A percentile compares a stretch with the other conserved stretches of the same genome.
Conservation (phyloP, 2,329 filamentous ascomycete species). For the Monilinia polystroma region DNA sequence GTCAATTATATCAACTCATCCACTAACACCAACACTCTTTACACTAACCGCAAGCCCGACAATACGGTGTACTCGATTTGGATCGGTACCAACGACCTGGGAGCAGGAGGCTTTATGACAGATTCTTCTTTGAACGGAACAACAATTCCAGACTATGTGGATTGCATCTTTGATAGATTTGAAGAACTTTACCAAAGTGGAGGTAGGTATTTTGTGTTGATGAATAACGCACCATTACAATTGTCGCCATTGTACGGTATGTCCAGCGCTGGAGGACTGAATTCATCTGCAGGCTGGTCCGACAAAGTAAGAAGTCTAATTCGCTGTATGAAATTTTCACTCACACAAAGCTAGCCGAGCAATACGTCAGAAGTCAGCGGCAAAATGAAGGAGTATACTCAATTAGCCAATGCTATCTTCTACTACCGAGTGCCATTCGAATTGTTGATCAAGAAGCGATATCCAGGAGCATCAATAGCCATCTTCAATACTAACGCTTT, state of each 20-base stretch:
- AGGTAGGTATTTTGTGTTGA: conserved; percentile 67
- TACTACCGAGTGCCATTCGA: conserved; percentile 52
- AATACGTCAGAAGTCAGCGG: conserved; percentile 49
- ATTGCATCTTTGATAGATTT: conserved; percentile 65
- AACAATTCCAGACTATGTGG: conserved; percentile 62
- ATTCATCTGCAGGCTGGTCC: conserved; percentile 48
- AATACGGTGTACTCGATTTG: conserved; percentile 73
- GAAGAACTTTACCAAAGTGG: conserved; percentile 64
- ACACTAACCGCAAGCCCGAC: conserved; percentile 47
- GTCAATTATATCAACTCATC: conserved; percentile 40
- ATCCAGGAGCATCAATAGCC: conserved; percentile 60
- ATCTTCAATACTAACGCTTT: conserved; percentile 67
- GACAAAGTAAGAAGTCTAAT: conserved; percentile 33
- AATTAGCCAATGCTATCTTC: conserved; percentile 50
- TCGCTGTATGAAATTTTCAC: background rate
- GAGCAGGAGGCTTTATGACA: conserved; percentile 62
- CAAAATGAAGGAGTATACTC: conserved; percentile 53
- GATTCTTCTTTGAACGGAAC: conserved; percentile 59
- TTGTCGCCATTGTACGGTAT: conserved; percentile 65
- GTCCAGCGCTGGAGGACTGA: conserved; percentile 45
- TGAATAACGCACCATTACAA: conserved; percentile 68
- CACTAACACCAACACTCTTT: conserved; percentile 43
- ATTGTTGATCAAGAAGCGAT: conserved; percentile 46
- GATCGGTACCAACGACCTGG: conserved; percentile 82
- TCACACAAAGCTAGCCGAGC: conserved; percentile 46